Base-by-base conservation (phyloP, 129 eudicot species). In the Calendula officinalis region DNA sequence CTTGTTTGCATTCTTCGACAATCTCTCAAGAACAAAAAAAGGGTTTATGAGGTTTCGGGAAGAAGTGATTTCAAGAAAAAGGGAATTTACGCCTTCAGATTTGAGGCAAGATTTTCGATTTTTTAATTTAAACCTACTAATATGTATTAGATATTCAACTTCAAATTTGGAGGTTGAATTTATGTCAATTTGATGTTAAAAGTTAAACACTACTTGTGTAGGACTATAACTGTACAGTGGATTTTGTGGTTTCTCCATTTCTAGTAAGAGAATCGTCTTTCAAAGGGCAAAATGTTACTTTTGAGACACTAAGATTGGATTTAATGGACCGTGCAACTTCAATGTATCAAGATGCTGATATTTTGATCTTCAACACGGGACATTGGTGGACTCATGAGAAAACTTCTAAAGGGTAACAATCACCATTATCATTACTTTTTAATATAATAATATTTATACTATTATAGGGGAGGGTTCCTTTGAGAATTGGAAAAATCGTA, bases 351-450 rank as follows among this genome's bases (percentile, higher is more conserved):
- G 95, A 89, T 80, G 99, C 97, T 17, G 91, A 88, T 69, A 60
- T 85, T 17, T 48, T 94, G 55, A 80, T 94, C 67, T 94, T 94
- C 74, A 94, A 94, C 64, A 94, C 99, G 5, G 99, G 97, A 14
- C 99, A 94, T 48, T 94, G 97, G 99, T 88, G 96, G 97, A 85
- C 86, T 22, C 97, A 90, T 70, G 99, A 89, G 76, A 94, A 94
- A 76, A 94, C 95, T 56, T 83, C 97, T 38, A 80, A 75, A 69
- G 96, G 99, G 99, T 89, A 45, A 78, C 76, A 36, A 44, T 42
- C n/a, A n/a, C n/a, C n/a, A n/a, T n/a, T n/a, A n/a, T n/a, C 64
- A 58, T 17, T 59, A 38, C 47, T 59, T 38, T 59, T 5, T 22
- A 22, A 22, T 22, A 22, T 22, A 22, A 22, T 22, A 22, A 22